Evolutionary conservation across 208 protist species (phyloP), one percentile per base, ranked within the genome.

Genomic region (Trypanosoma avium): DNA sequence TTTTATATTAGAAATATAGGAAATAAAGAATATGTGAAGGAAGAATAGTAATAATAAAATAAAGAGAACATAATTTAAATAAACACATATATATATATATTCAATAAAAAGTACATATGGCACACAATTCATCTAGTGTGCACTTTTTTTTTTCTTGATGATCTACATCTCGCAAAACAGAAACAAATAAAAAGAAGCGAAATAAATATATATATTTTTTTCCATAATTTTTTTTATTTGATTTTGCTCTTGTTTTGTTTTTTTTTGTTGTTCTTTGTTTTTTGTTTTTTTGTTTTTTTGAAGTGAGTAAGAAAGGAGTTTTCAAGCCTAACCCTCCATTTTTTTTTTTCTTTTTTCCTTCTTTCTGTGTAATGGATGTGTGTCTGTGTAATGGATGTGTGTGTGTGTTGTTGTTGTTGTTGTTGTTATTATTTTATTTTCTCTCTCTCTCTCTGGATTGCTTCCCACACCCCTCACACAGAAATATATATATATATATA

Each of bases 21-120:
- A 8, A n/a, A 42, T 56, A 6, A 66, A 57, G 73, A 62, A 62
- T 65, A 72, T 65, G 17, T 1, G 21, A 30, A 30, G 43, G n/a
- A 69, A 77, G 36, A 33, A 43, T 49, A 7, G 3, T 73, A 36
- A 59, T 32, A 66, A 33, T 49, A 29, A 47, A 26, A 57, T 0
- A 59, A 55, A 42, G 52, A 68, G 24, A 32, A 32, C 71, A 53
- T 45, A 36, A 9, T 27, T 33, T 17, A 15, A 70, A 32, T 15
- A 55, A 4, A 70, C 71, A 70, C 2, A 42, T 30, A 60, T 45
- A 45, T 26, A 48, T 27, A 35, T 32, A 35, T 30, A 52, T 52
- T 52, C 10, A 30, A 53, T 13, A 30, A 53, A 17, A 63, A 53
- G n/a, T n/a, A n/a, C n/a, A n/a, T n/a, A n/a, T n/a, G n/a, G n/a